Base-by-base conservation (phyloP, 2,329 filamentous ascomycete genomes). In the Fusarium sp. region DNA sequence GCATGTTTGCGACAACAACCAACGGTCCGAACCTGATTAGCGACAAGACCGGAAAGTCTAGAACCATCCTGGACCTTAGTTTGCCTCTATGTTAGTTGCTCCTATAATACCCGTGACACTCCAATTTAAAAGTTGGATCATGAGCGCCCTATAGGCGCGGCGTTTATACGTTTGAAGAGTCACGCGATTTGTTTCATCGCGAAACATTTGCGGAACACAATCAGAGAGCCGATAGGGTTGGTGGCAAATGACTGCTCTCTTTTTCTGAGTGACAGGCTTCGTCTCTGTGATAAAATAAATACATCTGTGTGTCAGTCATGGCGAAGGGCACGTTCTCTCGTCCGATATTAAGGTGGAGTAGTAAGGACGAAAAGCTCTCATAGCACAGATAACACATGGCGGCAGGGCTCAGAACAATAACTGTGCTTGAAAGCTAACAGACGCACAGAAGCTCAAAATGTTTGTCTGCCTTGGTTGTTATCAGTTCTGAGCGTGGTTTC, bases 111-210 rank as follows among this genome's bases (percentile, higher is more conserved):
- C 14, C 28, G 46, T 39, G 42, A 19, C 21, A 30, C 28, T 65
- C 26, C 41, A 50, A 50, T 58, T 26, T 30, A 18, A 59, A 56
- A 65, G 46, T 11, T 25, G n/a, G 16, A 30, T 23, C 53, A 46
- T 14, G 12, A 37, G 18, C 21, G 21, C 25, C 39, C 39, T 51
- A 45, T 43, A 50, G 19, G 28, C 18, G 19, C 7, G 23, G 16
- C 28, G 28, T 60, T 52, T 48, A 41, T 50, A 49, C 21, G 49
- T 37, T 45, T 39, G 42, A 44, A 52, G 25, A 31, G 55, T 43
- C 39, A 50, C 53, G 23, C 42, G 41, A 51, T 31, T 44, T 25
- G 61, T 61, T 65, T 65, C 45, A 66, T 43, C 25, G 25, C 50
- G n/a, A 59, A 55, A 49, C 65, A 43, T 49, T 21, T 21, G 42